Conservation (phyloP, 2,329 filamentous ascomycete species). For the Paecilomyces dactylethromorphus region DNA sequence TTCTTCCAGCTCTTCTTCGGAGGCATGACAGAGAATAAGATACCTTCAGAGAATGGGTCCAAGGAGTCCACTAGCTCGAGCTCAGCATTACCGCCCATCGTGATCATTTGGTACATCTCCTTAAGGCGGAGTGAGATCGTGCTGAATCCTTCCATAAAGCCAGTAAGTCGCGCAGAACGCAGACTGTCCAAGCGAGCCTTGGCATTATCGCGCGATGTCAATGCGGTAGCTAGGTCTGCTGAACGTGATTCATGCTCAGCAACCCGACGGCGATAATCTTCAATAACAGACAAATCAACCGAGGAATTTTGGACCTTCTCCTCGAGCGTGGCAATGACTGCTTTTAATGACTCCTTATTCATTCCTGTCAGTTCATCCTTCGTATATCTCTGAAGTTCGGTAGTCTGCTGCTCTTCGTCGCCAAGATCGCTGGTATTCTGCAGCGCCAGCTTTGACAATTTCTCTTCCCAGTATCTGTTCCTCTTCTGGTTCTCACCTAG, state of each 20-base stretch:
- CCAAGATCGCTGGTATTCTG: conserved; percentile 72
- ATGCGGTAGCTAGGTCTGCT: conserved; percentile 73
- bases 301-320: conserved; percentile 76
- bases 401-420: conserved; percentile 41
- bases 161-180: conserved; percentile 79
- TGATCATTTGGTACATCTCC: conserved; percentile 99
- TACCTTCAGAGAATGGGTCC: conserved; percentile 95
- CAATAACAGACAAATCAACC: conserved; percentile 81
- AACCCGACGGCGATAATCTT: conserved; percentile 79
- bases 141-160: conserved; percentile 97
- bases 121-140: conserved; percentile 90
- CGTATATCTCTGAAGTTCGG: conserved; percentile 67
- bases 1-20: conserved; percentile 99
- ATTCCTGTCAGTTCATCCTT: conserved; percentile 60
- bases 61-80: conserved; percentile 93
- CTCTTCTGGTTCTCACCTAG: conserved; percentile 80
- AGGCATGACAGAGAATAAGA: conserved; percentile 96
- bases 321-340: conserved; percentile 59
- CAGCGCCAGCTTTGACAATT: conserved; percentile 73
- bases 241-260: conserved; percentile 75
- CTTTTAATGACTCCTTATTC: conserved; percentile 57
- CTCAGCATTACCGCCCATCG: conserved; percentile 97
- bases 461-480: conserved; percentile 80
- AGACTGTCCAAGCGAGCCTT: conserved; percentile 93
- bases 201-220: conserved; percentile 71